Conservation (phyloP, 306 rosid genomes). For the Malus sylvestris region DNA sequence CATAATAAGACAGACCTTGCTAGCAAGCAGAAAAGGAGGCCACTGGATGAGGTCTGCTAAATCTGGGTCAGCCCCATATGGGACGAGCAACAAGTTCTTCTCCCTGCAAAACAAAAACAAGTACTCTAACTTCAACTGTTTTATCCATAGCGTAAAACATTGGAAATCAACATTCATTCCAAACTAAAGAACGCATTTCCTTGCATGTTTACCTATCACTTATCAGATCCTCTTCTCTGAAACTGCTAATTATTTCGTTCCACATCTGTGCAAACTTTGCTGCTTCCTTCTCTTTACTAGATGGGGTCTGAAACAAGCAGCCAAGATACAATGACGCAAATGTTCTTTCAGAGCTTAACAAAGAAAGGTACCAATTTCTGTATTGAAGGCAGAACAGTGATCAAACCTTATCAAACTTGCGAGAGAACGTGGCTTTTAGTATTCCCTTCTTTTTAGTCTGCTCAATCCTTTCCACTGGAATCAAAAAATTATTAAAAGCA, state of each 20-base stretch:
- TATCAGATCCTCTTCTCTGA: conserved; percentile 92
- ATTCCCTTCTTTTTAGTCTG: conserved; percentile 43
- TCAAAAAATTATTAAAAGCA: conserved; percentile 74
- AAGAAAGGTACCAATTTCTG: background rate
- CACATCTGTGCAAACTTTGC: conserved; percentile 93
- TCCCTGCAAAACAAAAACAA: conserved; percentile 52
- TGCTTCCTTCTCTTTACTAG: conserved; percentile 57
- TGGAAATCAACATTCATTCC: background rate
- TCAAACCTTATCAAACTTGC: conserved; percentile 71
- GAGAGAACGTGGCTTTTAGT: conserved; percentile 51
- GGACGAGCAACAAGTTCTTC: conserved; percentile 86
- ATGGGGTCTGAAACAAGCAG: conserved; percentile 43
- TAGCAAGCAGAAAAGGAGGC: conserved; percentile 99
- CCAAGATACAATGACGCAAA: conserved; percentile 2
- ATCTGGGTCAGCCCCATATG: conserved; percentile 74
- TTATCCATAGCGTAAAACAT: background rate
- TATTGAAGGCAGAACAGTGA: conserved; percentile 14
- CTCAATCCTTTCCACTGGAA: conserved; percentile 54
- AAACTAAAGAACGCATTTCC: background rate
- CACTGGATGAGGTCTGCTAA: conserved; percentile 65
- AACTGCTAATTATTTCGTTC: conserved; percentile 80
- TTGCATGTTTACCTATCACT: conserved; percentile 49
- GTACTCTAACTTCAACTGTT: conserved; percentile 2
- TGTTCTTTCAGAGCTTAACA: background rate
- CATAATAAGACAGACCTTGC: conserved; percentile 55